These are phyloP conservation scores for Penicillium argentinense DNA, from an alignment of 495 filamentous ascomycete species.

Conservation along the genomic window DNA sequence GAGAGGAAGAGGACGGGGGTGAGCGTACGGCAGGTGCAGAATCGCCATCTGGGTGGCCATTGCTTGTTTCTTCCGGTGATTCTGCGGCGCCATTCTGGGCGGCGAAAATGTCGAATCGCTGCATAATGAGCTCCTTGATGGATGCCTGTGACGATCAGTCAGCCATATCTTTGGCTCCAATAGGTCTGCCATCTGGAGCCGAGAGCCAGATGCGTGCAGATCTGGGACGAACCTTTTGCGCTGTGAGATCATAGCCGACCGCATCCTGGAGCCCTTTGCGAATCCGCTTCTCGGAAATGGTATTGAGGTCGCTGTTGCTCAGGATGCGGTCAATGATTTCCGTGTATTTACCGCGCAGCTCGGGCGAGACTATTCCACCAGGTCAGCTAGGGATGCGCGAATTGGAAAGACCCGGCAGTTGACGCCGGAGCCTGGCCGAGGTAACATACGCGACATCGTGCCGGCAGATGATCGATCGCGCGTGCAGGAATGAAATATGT, in stretches of 20 bases:
- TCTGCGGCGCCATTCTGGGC: conserved; percentile 43
- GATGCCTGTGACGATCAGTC: conserved; percentile 54
- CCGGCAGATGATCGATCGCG: conserved; percentile 8
- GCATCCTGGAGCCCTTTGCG: conserved; percentile 78
- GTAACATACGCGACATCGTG: conserved; percentile 47
- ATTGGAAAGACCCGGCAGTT: conserved; percentile 13
- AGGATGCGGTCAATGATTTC: conserved; percentile 93
- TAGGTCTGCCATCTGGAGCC: no score
- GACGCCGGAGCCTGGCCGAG: conserved; percentile 20
- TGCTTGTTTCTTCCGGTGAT: conserved; percentile 41
- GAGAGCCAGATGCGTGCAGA: not conserved
- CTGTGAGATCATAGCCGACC: conserved; percentile 77
- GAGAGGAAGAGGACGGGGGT: conserved; percentile 49
- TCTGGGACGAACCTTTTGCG: conserved; percentile 69
- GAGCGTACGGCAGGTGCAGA: conserved; percentile 41
- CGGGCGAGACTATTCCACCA: conserved; percentile 59
- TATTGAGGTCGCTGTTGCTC: conserved; percentile 75
- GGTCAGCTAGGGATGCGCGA: conserved; percentile 12
- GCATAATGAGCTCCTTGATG: conserved; percentile 81
- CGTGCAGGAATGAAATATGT: not conserved
- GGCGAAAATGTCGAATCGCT: conserved; percentile 81
- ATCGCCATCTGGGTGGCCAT: conserved; percentile 39
- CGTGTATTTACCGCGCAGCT: conserved; percentile 66
- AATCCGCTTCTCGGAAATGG: conserved; percentile 90
- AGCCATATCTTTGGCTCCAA: not conserved